These are phyloP conservation scores for Solanum commersonii DNA, from an alignment of 257 asterid species.

Conservation along the genomic window DNA sequence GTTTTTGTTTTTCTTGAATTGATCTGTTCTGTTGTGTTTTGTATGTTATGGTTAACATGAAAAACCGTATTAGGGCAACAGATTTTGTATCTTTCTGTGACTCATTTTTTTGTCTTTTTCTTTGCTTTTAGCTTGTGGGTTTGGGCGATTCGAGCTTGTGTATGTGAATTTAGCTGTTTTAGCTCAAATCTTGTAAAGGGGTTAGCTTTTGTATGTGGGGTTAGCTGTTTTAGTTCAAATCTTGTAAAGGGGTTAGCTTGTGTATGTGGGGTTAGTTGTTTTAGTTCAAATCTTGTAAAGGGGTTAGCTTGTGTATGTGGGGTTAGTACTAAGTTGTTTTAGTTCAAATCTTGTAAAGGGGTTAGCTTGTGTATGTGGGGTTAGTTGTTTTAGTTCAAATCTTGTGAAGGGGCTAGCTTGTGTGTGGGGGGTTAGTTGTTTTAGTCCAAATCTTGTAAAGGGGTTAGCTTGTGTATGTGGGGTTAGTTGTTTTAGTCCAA, in stretches of 20 bases:
- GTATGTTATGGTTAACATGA: background rate
- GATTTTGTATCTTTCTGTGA: background rate
- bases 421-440: background rate
- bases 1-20: background rate
- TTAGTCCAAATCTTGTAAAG: background rate
- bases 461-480: background rate
- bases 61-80: background rate
- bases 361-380: background rate
- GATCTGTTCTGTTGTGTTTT: background rate
- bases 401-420: background rate
- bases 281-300: background rate
- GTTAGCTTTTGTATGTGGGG: background rate
- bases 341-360: background rate
- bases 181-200: background rate
- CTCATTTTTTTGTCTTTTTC: background rate
- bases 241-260: background rate
- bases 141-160: background rate
- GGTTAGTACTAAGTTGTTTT: background rate
- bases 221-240: background rate
- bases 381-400: background rate
- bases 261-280: background rate
- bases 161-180: background rate
- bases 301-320: background rate
- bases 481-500: background rate
- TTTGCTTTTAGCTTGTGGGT: background rate